Percentiles rank a stretch among this genome's conserved stretches.
These are phyloP conservation scores for Sambucus nigra DNA, from an alignment of 129 eudicot genomes.

Conservation along the genomic window DNA sequence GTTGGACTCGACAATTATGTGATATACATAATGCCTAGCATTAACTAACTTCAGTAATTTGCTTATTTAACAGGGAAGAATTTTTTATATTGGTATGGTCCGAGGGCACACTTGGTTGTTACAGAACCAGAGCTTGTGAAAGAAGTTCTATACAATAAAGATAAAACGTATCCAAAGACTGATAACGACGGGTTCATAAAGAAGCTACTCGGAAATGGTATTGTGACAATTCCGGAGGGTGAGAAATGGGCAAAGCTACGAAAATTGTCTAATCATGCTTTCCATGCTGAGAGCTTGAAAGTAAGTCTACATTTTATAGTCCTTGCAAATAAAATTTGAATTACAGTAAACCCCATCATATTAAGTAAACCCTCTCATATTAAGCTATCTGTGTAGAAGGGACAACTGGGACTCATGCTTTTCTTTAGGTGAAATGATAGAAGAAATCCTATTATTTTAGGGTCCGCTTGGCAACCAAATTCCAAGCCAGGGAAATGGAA, in stretches of 20 bases:
- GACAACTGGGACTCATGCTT: too few species aligned
- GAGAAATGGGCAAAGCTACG: slow-evolving; percentile 23
- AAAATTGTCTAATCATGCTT: slow-evolving; percentile 25
- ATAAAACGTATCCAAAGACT: slow-evolving; percentile 9
- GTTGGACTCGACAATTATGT: background rate
- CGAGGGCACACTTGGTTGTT: slow-evolving; percentile 15
- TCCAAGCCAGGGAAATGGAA: too few species aligned
- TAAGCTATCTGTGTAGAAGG: too few species aligned
- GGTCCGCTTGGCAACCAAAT: too few species aligned
- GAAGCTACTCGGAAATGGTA: slow-evolving; percentile 26
- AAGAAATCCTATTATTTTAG: too few species aligned
- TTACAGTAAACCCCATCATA: too few species aligned
- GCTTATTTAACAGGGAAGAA: slow-evolving; percentile 13
- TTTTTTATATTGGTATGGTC: slow-evolving; percentile 18
- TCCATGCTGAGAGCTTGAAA: slow-evolving; percentile 23
- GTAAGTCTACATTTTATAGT: background rate
- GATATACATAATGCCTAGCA: background rate
- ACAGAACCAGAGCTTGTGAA: slow-evolving; percentile 25
- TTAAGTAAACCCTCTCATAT: too few species aligned
- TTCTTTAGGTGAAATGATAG: too few species aligned
- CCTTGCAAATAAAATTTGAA: too few species aligned
- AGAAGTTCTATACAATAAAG: slow-evolving; percentile 22
- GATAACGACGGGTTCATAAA: slow-evolving; percentile 2
- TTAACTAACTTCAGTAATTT: background rate
- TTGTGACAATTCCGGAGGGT: slow-evolving; percentile 15